A percentile compares a stretch with the other conserved stretches of the same genome.
Conservation (phyloP, 257 asterid species). For the Solanum clarkiae region DNA sequence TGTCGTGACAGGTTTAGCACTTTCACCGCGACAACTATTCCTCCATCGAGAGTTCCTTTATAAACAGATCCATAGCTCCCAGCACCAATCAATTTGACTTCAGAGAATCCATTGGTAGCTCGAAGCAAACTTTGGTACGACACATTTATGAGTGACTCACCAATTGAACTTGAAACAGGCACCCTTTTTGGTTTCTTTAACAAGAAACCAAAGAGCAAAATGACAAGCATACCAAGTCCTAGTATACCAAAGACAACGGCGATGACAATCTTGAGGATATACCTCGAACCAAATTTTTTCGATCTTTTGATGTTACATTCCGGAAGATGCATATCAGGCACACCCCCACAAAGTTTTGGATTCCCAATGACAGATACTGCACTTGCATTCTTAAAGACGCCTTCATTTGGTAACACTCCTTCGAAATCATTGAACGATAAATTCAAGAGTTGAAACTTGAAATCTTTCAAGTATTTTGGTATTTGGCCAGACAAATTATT, state of each 20-base stretch:
- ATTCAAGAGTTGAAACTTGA: not conserved
- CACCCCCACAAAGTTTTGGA: slow-evolving; percentile 1
- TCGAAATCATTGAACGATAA: slow-evolving; percentile 14
- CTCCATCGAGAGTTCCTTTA: slow-evolving; percentile 5
- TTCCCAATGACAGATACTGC: not conserved
- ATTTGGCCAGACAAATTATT: slow-evolving; percentile 13
- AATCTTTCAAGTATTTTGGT: slow-evolving; percentile 9
- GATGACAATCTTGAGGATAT: not conserved
- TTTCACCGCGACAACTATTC: slow-evolving; percentile 3
- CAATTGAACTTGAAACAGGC: not conserved
- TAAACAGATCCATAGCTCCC: slow-evolving; percentile 17
- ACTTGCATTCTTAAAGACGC: slow-evolving; percentile 2
- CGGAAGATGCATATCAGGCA: not conserved
- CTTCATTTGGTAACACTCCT: slow-evolving; percentile 6
- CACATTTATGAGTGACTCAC: not conserved
- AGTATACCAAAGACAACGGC: not conserved
- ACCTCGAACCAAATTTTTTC: not conserved
- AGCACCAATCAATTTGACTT: slow-evolving; percentile 4
- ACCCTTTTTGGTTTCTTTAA: not conserved
- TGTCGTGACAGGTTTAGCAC: not conserved
- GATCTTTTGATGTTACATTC: not conserved
- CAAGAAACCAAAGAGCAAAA: not conserved
- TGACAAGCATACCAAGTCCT: not conserved
- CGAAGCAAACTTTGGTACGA: slow-evolving; percentile 8
- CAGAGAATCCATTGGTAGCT: slow-evolving; percentile 15